Conservation (phyloP, 202 grass and related monocot species). For the Schoenoplectus triqueter region DNA sequence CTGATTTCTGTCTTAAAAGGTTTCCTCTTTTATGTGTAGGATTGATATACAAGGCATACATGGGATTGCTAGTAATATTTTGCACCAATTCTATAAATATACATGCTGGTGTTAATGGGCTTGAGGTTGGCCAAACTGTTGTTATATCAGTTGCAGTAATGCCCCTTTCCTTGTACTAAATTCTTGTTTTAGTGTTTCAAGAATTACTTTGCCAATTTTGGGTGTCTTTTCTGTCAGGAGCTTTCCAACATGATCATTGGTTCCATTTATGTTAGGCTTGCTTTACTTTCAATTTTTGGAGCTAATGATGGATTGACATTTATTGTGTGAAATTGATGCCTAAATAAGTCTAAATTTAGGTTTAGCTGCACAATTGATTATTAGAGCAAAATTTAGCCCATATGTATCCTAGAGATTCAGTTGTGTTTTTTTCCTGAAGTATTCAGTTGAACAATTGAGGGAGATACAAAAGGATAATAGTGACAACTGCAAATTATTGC, state of each 20-base stretch:
- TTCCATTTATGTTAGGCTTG: background rate
- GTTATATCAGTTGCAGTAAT: slow-evolving; percentile 57
- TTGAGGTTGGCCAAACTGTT: slow-evolving; percentile 92
- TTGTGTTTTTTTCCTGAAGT: background rate
- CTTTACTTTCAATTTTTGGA: background rate
- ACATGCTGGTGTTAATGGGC: slow-evolving; percentile 95
- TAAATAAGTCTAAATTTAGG: background rate
- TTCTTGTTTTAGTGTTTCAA: background rate
- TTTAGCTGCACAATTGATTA: background rate
- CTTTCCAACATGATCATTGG: background rate
- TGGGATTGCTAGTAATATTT: slow-evolving; percentile 88
- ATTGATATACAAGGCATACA: slow-evolving; percentile 88
- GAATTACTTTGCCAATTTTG: background rate
- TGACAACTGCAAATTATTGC: background rate
- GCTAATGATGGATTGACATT: background rate
- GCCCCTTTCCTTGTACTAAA: slow-evolving; percentile 20
- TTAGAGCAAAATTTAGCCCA: background rate
- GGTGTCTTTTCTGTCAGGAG: background rate
- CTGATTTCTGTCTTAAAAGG: background rate
- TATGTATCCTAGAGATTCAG: background rate
- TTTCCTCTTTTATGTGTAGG: slow-evolving; percentile 44
- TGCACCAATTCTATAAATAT: slow-evolving; percentile 99
- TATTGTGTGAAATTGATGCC: background rate
- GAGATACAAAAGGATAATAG: background rate
- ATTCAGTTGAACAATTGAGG: background rate